Conservation (phyloP, 495 filamentous ascomycete genomes). For the Podospora fimiseda region DNA sequence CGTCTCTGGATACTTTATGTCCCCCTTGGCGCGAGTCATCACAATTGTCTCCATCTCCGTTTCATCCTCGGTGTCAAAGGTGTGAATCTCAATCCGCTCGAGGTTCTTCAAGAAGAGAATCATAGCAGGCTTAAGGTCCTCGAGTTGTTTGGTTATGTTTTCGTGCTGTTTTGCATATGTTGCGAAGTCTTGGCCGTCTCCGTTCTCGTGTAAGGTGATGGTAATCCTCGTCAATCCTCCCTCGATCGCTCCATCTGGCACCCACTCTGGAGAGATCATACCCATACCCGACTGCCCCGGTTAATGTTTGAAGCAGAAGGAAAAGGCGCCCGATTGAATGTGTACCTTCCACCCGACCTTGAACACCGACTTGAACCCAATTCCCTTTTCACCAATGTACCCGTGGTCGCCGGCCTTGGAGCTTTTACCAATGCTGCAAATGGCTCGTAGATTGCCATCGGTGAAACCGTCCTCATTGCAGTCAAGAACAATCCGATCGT, state of each 20-base stretch:
- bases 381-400: slow-evolving; percentile 47
- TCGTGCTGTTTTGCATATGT: slow-evolving; percentile 11
- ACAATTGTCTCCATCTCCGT: not conserved
- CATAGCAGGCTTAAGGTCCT: slow-evolving; percentile 28
- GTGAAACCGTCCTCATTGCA: slow-evolving; percentile 44
- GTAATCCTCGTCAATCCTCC: slow-evolving; percentile 28
- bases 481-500: slow-evolving; percentile 31
- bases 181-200: slow-evolving; percentile 8
- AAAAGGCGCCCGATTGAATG: slow-evolving; percentile 42
- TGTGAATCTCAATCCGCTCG: slow-evolving; percentile 21
- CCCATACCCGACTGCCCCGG: slow-evolving; percentile 32
- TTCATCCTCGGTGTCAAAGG: slow-evolving; percentile 17
- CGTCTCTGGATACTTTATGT: not conserved
- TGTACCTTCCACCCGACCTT: slow-evolving; percentile 40
- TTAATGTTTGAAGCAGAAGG: slow-evolving; percentile 36
- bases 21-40: too few relatives aligned
- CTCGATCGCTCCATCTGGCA: not conserved
- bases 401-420: slow-evolving; percentile 28
- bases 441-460: slow-evolving; percentile 27
- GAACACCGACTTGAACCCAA: slow-evolving; percentile 51
- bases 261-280: slow-evolving; percentile 41
- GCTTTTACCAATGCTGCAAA: slow-evolving; percentile 33
- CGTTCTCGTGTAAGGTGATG: slow-evolving; percentile 25
- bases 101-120: slow-evolving; percentile 37
- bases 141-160: slow-evolving; percentile 25